A percentile compares a stretch with the other conserved stretches of the same genome.
phyloP scores from a whole-genome alignment of 306 rosid species.

The Vigna nakashimae region DNA sequence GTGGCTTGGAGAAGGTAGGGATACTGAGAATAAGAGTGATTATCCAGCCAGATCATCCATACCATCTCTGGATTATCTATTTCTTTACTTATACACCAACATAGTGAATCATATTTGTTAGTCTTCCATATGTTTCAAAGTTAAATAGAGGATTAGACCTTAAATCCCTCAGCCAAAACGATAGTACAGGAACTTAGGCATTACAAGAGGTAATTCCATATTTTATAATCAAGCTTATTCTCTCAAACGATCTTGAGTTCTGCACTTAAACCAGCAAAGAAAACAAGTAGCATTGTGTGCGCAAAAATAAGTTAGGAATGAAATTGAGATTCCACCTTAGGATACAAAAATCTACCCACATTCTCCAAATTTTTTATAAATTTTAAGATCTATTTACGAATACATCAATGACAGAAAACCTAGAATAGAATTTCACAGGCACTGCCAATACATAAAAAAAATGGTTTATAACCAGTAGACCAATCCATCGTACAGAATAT shows the following conservation, averaged over 20 bases:
- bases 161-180: conserved; percentile 2
- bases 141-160: conserved; percentile 17
- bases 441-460: conserved; percentile 9
- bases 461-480: conserved; percentile 34
- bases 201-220: conserved; percentile 20
- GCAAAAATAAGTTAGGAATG: conserved; percentile 20
- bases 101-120: conserved; percentile 19
- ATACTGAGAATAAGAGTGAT: conserved; percentile 1
- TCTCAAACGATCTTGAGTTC: conserved; percentile 2
- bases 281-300: conserved; percentile 1
- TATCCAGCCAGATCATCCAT: conserved; percentile 3
- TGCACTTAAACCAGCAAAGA: not conserved
- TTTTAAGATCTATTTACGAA: conserved; percentile 24
- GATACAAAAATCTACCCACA: not conserved
- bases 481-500: conserved; percentile 9
- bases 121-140: conserved; percentile 22
- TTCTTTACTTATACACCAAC: conserved; percentile 24
- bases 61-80: conserved; percentile 22
- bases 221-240: not conserved
- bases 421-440: conserved; percentile 19
- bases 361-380: conserved; percentile 5
- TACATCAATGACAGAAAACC: not conserved
- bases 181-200: conserved; percentile 12
- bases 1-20: not conserved
- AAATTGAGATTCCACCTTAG: not conserved